Percentiles rank a stretch among this genome's conserved stretches.
Evolutionary conservation across 306 rosid species (phyloP).

Genomic region (Fragaria nilgerrensis): DNA sequence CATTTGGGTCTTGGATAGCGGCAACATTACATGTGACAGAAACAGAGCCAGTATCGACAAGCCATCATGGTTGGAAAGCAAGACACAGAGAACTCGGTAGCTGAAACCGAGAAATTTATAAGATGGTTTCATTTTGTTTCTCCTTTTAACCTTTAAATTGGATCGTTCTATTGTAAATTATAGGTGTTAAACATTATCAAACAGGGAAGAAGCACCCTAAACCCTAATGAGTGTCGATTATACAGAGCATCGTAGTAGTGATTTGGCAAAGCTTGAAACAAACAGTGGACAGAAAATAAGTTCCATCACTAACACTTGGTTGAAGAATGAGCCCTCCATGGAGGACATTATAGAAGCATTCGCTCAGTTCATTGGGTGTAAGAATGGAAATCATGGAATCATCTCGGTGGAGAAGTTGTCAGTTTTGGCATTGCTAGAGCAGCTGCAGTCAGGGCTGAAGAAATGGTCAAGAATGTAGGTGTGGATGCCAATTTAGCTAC

Average conservation of each 20-base stretch:
- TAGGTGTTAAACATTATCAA: background rate
- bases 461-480: background rate
- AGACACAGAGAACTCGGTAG: too few species aligned
- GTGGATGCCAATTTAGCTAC: background rate
- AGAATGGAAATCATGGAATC: too few species aligned
- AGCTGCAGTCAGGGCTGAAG: background rate
- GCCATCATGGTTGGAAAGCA: too few species aligned
- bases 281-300: too few species aligned
- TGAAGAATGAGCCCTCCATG: too few species aligned
- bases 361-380: too few species aligned
- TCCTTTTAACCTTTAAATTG: background rate
- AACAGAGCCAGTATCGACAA: background rate
- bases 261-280: too few species aligned
- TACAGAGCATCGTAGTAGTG: too few species aligned
- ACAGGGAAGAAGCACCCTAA: background rate
- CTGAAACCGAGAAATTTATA: background rate
- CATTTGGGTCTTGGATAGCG: constrained; percentile 23
- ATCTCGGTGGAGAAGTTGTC: background rate
- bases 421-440: background rate
- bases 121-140: background rate
- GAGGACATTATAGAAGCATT: too few species aligned
- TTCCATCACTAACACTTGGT: too few species aligned
- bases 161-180: too few species aligned
- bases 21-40: background rate
- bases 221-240: too few species aligned